Conservation (phyloP, 805 yeast genomes). For the Zygotorulaspora chibaensis region DNA sequence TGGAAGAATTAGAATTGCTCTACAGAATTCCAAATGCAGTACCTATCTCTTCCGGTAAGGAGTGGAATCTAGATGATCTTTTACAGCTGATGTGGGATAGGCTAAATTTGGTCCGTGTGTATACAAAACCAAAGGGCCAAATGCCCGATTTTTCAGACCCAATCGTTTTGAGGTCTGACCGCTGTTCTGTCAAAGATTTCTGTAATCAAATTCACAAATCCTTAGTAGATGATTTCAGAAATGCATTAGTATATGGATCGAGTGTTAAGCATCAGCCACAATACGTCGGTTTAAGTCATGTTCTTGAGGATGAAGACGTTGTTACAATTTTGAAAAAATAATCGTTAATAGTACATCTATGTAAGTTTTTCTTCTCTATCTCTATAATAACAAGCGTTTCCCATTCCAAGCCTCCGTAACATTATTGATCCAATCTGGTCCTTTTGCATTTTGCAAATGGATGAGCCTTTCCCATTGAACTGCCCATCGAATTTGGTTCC, state of each 20-base stretch:
- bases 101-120: constrained; percentile 86
- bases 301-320: constrained; percentile 91
- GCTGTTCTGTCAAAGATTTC: constrained; percentile 87
- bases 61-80: constrained; percentile 95
- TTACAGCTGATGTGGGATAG: constrained; percentile 94
- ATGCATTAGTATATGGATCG: constrained; percentile 88
- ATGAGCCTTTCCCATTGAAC: constrained; percentile 3
- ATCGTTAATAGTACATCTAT: background rate
- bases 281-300: constrained; percentile 83
- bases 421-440: constrained; percentile 6
- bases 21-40: constrained; percentile 95
- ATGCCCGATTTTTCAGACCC: constrained; percentile 95
- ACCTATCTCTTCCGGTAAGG: constrained; percentile 92
- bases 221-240: constrained; percentile 86
- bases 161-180: constrained; percentile 78
- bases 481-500: constrained; percentile 3
- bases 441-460: constrained; percentile 4
- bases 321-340: constrained; percentile 84
- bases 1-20: constrained; percentile 86
- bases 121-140: constrained; percentile 94
- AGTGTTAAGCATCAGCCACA: constrained; percentile 98
- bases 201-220: constrained; percentile 96
- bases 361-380: background rate
- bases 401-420: background rate
- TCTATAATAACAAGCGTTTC: background rate